Percentiles rank a stretch among this genome's conserved stretches.
These are phyloP conservation scores for Lasiodiplodia hormozganensis DNA, from an alignment of 2,329 filamentous ascomycete genomes.

Conservation along the genomic window DNA sequence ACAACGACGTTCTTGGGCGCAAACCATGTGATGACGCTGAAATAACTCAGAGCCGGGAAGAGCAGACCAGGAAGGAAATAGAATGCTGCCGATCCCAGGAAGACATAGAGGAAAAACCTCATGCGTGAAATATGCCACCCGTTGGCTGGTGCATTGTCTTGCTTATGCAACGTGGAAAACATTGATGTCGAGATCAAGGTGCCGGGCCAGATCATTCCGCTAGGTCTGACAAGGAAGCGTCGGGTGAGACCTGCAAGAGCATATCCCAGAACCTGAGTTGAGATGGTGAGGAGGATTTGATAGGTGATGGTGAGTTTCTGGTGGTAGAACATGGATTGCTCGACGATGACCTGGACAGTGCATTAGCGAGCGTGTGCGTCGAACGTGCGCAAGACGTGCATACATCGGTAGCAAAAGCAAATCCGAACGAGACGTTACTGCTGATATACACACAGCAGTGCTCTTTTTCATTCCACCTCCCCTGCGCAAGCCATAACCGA, in stretches of 20 bases:
- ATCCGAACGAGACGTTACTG: slow-evolving; percentile 88
- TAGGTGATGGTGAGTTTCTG: slow-evolving; percentile 79
- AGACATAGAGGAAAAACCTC: slow-evolving; percentile 82
- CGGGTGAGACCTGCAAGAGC: slow-evolving; percentile 83
- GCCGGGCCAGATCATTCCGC: slow-evolving; percentile 90
- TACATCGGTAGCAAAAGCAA: slow-evolving; percentile 85
- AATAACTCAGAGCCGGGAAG: slow-evolving; percentile 85
- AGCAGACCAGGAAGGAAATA: slow-evolving; percentile 86
- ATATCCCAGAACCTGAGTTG: slow-evolving; percentile 86
- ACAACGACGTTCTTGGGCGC: slow-evolving; percentile 85
- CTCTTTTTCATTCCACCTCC: slow-evolving; percentile 86
- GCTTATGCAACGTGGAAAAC: slow-evolving; percentile 85
- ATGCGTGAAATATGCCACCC: slow-evolving; percentile 84
- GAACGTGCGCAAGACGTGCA: slow-evolving; percentile 33
- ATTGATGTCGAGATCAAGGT: slow-evolving; percentile 88
- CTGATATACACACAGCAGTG: slow-evolving; percentile 89
- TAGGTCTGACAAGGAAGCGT: slow-evolving; percentile 81
- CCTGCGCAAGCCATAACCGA: slow-evolving; percentile 79
- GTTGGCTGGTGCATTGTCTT: slow-evolving; percentile 80
- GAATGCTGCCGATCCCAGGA: slow-evolving; percentile 74
- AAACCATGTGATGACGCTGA: slow-evolving; percentile 89
- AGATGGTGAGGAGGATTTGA: slow-evolving; percentile 82
- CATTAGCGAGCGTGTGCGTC: slow-evolving; percentile 24
- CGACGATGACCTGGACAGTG: slow-evolving; percentile 71
- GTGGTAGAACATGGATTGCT: slow-evolving; percentile 88